These are phyloP conservation scores for Malus fusca DNA, from an alignment of 306 rosid species.

Conservation along the genomic window DNA sequence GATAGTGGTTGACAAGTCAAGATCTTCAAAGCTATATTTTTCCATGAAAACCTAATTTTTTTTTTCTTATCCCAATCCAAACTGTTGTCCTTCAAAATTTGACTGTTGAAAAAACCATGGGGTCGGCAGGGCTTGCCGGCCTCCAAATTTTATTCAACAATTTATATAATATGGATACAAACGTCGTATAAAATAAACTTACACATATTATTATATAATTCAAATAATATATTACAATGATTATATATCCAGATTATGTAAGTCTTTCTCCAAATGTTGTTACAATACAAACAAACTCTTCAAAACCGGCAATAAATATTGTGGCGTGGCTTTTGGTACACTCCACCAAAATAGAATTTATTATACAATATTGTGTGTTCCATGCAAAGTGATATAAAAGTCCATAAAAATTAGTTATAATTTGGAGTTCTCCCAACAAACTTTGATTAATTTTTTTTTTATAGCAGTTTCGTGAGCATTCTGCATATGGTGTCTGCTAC, in stretches of 20 bases:
- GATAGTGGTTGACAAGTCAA: slow-evolving; percentile 7
- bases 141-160: not conserved
- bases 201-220: no score
- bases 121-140: not conserved
- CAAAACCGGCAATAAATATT: slow-evolving; percentile 15
- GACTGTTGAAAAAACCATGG: not conserved
- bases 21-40: slow-evolving; percentile 11
- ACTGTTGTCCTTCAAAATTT: not conserved
- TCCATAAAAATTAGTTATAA: slow-evolving; percentile 6
- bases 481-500: not conserved
- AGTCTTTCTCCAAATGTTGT: not conserved
- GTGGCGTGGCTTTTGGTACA: slow-evolving; percentile 19
- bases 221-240: no score
- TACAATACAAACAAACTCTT: slow-evolving; percentile 3
- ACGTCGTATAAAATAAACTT: no score
- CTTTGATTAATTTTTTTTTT: not conserved
- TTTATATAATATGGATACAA: no score
- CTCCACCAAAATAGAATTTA: not conserved
- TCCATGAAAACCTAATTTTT: slow-evolving; percentile 19
- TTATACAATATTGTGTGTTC: no score
- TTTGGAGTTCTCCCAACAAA: not conserved
- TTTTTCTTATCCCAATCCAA: not conserved
- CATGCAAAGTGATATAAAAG: not conserved
- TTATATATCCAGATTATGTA: no score
- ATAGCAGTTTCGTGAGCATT: slow-evolving; percentile 15